Conservation (phyloP, 768 basidiomycete species). For the Collybia mongolica region DNA sequence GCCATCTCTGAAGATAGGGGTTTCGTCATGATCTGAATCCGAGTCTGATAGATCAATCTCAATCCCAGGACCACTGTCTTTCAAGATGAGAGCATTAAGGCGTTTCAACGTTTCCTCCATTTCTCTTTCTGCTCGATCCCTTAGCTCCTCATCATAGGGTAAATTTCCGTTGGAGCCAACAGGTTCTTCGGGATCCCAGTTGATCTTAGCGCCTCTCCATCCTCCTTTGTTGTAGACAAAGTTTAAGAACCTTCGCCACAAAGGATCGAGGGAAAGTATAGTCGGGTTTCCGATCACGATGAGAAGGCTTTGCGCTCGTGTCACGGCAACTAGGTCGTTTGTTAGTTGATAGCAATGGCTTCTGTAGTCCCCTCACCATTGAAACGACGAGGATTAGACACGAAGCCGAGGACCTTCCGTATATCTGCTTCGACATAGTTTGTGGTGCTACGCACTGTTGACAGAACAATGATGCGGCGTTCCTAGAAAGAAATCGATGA, state of each 20-base stretch:
- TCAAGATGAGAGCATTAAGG: too few relatives aligned
- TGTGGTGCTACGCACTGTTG: constrained; percentile 54
- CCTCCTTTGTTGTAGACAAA: constrained; percentile 46
- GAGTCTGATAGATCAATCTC: too few relatives aligned
- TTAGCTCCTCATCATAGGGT: too few relatives aligned
- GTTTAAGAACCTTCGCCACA: constrained; percentile 14
- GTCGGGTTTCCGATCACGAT: constrained; percentile 59
- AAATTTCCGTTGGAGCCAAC: constrained; percentile 20
- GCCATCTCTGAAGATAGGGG: too few relatives aligned
- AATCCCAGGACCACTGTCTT: too few relatives aligned
- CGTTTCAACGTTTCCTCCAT: too few relatives aligned
- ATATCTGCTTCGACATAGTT: constrained; percentile 50
- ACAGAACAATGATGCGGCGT: constrained; percentile 57
- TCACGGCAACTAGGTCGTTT: constrained; percentile 50
- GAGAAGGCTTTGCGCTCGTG: constrained; percentile 58
- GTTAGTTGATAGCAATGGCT: not conserved
- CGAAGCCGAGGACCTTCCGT: constrained; percentile 53
- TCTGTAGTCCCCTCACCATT: constrained; percentile 42
- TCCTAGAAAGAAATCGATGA: constrained; percentile 42
- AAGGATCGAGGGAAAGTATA: constrained; percentile 38
- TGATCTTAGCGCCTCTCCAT: constrained; percentile 49
- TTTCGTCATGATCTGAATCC: too few relatives aligned
- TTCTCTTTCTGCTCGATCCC: too few relatives aligned
- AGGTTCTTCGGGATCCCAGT: constrained; percentile 46
- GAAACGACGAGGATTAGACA: constrained; percentile 52